Evolutionary conservation across 768 basidiomycete genomes (phyloP).

Genomic region (Phanerochaete carnosa): DNA sequence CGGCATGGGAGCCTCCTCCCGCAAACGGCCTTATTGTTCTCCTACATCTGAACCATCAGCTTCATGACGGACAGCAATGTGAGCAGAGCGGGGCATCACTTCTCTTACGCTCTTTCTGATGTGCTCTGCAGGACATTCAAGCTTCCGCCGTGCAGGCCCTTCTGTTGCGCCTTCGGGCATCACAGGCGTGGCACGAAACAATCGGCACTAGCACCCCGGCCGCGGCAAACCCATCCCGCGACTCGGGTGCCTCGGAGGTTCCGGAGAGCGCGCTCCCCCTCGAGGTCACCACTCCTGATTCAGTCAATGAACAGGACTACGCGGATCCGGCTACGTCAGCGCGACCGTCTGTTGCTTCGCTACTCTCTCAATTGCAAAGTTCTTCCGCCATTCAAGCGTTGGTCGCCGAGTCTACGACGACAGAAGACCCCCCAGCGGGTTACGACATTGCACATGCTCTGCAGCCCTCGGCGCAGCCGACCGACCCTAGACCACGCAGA

Average conservation of each 20-base stretch:
- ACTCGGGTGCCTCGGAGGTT: not conserved
- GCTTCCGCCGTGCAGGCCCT: conserved; percentile 55
- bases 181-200: conserved; percentile 65
- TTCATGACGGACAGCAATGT: conserved; percentile 56
- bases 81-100: conserved; percentile 9
- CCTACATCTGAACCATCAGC: not conserved
- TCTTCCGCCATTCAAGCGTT: conserved; percentile 20
- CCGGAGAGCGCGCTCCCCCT: not conserved
- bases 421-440: not conserved
- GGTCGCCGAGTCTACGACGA: not conserved
- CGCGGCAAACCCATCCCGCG: not conserved
- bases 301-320: not conserved
- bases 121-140: conserved; percentile 50
- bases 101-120: not conserved
- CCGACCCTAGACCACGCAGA: not conserved
- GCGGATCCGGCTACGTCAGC: not conserved
- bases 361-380: conserved; percentile 59
- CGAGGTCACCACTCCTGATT: not conserved
- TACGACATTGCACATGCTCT: not conserved
- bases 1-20: not conserved
- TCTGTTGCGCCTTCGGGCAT: conserved; percentile 63
- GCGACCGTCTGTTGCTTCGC: conserved; percentile 46
- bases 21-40: not conserved
- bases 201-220: conserved; percentile 13
- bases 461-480: not conserved